These are phyloP conservation scores for Lachnellula subtilissima DNA, from an alignment of 2,329 filamentous ascomycete genomes.

Conservation along the genomic window DNA sequence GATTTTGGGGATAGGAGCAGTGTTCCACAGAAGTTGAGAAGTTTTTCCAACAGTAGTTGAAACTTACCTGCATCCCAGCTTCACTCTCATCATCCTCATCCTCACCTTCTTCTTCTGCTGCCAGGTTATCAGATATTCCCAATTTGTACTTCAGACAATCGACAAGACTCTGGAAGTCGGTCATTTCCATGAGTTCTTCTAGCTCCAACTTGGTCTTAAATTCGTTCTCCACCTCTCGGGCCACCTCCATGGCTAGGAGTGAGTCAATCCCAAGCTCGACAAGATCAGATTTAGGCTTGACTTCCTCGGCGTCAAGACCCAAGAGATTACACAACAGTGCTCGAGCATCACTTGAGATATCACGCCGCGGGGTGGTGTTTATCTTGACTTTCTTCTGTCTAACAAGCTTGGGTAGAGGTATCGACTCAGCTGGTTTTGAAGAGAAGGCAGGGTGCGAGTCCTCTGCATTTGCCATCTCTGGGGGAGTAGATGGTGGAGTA, in stretches of 20 bases:
- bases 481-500: neutral
- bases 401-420: neutral
- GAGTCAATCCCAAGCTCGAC: slow-evolving; percentile 45
- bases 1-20: no score
- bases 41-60: no score
- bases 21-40: no score
- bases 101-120: neutral
- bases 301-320: slow-evolving; percentile 34
- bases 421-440: neutral
- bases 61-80: neutral
- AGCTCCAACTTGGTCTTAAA: slow-evolving; percentile 34
- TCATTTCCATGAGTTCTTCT: slow-evolving; percentile 29
- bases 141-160: slow-evolving; percentile 18
- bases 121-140: neutral
- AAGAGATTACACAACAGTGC: slow-evolving; percentile 24
- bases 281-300: slow-evolving; percentile 34
- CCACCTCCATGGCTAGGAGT: slow-evolving; percentile 45
- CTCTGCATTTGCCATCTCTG: neutral
- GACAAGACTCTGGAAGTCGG: slow-evolving; percentile 30
- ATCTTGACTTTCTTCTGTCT: neutral
- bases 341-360: neutral
- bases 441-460: neutral
- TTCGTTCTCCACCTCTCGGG: slow-evolving; percentile 36
- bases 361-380: neutral
- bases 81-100: neutral